Percentiles rank a stretch among this genome's conserved stretches.
These are phyloP conservation scores for Tritrichomonas foetus DNA, from an alignment of 208 protist species.

Conservation along the genomic window DNA sequence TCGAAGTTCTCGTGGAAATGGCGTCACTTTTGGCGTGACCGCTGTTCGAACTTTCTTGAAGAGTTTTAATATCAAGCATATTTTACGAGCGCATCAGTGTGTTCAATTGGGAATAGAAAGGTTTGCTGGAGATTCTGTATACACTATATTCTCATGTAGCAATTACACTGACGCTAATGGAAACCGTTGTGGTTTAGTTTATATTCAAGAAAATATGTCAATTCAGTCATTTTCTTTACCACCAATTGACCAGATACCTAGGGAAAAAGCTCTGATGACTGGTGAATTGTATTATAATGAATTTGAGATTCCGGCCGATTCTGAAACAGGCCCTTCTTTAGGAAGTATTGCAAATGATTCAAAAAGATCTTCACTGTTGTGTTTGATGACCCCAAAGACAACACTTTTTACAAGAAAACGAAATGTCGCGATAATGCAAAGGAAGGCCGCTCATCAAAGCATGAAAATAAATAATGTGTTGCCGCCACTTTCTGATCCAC, in stretches of 20 bases:
- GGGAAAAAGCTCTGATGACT: neutral
- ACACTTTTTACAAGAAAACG: too few species aligned
- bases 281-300: too few species aligned
- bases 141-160: neutral
- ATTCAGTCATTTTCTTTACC: neutral
- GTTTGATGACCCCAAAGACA: too few species aligned
- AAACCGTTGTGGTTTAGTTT: neutral
- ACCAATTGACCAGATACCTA: neutral
- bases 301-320: too few species aligned
- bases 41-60: neutral
- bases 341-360: too few species aligned
- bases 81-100: neutral
- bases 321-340: too few species aligned
- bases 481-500: too few species aligned
- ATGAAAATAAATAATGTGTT: too few species aligned
- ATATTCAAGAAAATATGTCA: neutral
- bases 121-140: neutral
- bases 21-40: neutral
- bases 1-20: neutral
- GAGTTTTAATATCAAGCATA: neutral
- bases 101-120: neutral
- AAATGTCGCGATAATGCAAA: too few species aligned
- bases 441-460: too few species aligned
- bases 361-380: too few species aligned
- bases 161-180: conserved; percentile 7